A percentile compares a stretch with the other conserved stretches of the same genome.
Evolutionary conservation across 495 filamentous ascomycete species (phyloP).

Genomic region (Hypomontagnella submonticulosa): DNA sequence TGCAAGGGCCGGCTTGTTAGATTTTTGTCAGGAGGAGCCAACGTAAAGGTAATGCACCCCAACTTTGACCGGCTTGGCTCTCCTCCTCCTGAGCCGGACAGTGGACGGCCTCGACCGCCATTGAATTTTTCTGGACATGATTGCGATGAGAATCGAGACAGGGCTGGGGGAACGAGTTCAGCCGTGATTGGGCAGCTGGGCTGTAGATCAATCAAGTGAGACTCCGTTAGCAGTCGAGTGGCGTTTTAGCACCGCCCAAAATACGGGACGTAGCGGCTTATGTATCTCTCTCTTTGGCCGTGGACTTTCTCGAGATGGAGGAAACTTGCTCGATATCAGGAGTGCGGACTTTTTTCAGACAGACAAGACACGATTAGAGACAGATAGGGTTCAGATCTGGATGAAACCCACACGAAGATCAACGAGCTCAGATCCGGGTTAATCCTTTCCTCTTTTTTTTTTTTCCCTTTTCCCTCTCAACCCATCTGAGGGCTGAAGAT

Average conservation of each 20-base stretch:
- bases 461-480: constrained; percentile 17
- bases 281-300: constrained; percentile 33
- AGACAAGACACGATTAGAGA: constrained; percentile 7
- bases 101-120: constrained; percentile 42
- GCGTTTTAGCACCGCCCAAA: constrained; percentile 40
- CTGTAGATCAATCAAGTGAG: constrained; percentile 49
- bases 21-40: constrained; percentile 34
- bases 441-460: not conserved
- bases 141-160: constrained; percentile 41
- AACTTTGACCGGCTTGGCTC: constrained; percentile 34
- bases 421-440: constrained; percentile 5
- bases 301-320: constrained; percentile 33
- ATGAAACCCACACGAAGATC: constrained; percentile 23
- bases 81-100: constrained; percentile 43
- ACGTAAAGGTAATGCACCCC: constrained; percentile 40
- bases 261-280: constrained; percentile 41
- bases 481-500: constrained; percentile 11
- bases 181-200: constrained; percentile 47
- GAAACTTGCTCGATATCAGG: constrained; percentile 15
- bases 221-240: constrained; percentile 45
- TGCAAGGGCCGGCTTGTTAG: constrained; percentile 40
- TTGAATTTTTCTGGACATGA: constrained; percentile 41
- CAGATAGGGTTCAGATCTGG: constrained; percentile 3
- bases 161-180: constrained; percentile 36
- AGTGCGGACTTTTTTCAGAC: constrained; percentile 43